Base-by-base conservation (phyloP, 129 eudicot genomes). In the Flaveria brownii region DNA sequence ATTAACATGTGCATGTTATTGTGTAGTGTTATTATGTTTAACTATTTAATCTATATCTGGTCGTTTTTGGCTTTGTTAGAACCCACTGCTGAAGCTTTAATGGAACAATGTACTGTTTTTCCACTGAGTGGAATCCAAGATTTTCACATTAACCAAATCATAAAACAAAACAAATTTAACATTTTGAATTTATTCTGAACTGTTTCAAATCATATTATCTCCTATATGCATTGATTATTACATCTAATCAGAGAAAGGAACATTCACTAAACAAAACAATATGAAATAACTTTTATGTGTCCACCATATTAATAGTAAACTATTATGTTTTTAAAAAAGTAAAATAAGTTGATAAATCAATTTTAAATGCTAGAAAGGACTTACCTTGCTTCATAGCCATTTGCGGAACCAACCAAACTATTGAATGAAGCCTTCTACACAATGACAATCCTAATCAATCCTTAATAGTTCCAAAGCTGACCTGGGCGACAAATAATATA, bases 381-480 rank as follows among this genome's bases (percentile, higher is more conserved):
- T 85, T 78, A 87, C 97, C 83, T 89, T 90, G 84, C 81, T 87
- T 76, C 81, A 83, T 30, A 89, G 89, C 65, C 76, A 85, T 63
- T 75, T 84, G 88, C 42, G 97, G 78, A 22, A 84, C 88, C 52
- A 85, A 63, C 97, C 96, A 92, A 16, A 96, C 96, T 17, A 87
- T 80, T 3, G 91, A 85, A 77, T 86, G 88, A 55, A 89, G 96
- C 86, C 89, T 92, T 70, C 68, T 77, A 80, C 96, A 86, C 80
- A 92, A 80, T 13, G 81, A 64, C 28, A 87, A 83, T 72, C 91
- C 22, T 60, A 89, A 20, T 71, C 68, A 78, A 84, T 92, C 93
- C 87, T 87, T 91, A 68, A 86, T 81, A 64, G 83, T 77, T 78
- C 93, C 91, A 86, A 74, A 89, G 80, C 96, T 92, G 96, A 88